Evolutionary conservation across 306 rosid genomes (phyloP), one percentile per base, ranked within the genome.

Genomic region (Cajanus cajan): DNA sequence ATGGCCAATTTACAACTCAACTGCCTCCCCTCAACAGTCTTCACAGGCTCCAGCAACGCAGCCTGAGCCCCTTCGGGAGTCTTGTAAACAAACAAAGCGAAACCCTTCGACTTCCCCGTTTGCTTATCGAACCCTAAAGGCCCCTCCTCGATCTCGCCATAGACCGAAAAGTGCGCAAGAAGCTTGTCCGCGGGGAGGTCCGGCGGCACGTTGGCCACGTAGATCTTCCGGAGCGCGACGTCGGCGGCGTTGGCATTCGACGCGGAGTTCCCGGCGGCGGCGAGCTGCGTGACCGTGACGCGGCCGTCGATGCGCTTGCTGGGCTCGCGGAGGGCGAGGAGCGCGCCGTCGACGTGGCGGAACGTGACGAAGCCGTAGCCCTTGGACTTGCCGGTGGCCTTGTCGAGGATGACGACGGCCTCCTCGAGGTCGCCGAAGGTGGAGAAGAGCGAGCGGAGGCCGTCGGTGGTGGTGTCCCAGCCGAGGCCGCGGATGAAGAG

Each of bases 231-330:
- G 16, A 74, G 21, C 5, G 89, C 84, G 3, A 93, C 73, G 8
- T 96, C 99, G 0, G 71, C 86, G 0, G 92, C 28, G 4, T 82
- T 87, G 0, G 86, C 16, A 12, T 65, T 79, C 0, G 90, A 36
- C 0, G 79, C 86, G 0, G 97, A 55, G 52, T 91, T 89, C 0
- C 98, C 96, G 0, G 94, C 97, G 0, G 98, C 97, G 0, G 99
- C 99, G 6, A 96, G 87, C 88, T 96, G 99, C 0, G 99, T 93
- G n/a, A 96, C 99, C 0, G 99, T 96, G 5, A 96, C 96, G 4
- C 99, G 91, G 2, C 99, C 98, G 19, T 96, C 99, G 43, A 96
- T 96, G 50, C 92, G 90, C 89, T 96, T 96, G 81, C 99, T 96
- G 0, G 99, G 99, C 66, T 96, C 99, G 41, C 94, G 91, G 8